phyloP scores from a whole-genome alignment of 2,329 filamentous ascomycete genomes.

The Coleophoma crateriformis region DNA sequence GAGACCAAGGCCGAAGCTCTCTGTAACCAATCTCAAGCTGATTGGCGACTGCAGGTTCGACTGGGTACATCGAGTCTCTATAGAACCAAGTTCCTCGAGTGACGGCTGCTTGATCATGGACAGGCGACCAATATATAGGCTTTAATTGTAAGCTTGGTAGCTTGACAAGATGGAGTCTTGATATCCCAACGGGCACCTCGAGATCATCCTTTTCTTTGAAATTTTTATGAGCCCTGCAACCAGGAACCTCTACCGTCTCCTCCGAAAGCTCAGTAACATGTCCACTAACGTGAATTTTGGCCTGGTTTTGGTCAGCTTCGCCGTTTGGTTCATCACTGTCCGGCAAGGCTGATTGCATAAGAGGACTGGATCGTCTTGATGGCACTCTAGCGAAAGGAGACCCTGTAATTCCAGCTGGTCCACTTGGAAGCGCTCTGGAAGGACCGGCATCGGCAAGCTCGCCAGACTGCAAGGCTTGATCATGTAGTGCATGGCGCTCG shows the following conservation, averaged over 20 bases:
- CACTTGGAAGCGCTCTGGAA: neutral
- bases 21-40: slow-evolving; percentile 87
- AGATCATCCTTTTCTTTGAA: slow-evolving; percentile 18
- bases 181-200: slow-evolving; percentile 80
- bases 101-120: slow-evolving; percentile 82
- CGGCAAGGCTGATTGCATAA: neutral
- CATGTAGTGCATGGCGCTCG: slow-evolving; percentile 1
- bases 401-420: slow-evolving; percentile 35
- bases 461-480: neutral
- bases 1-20: slow-evolving; percentile 80
- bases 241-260: slow-evolving; percentile 12
- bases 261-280: slow-evolving; percentile 9
- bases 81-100: slow-evolving; percentile 95
- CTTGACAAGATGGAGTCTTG: slow-evolving; percentile 83
- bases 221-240: slow-evolving; percentile 25
- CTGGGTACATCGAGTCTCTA: slow-evolving; percentile 85
- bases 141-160: slow-evolving; percentile 83
- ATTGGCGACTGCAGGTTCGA: slow-evolving; percentile 82
- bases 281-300: neutral
- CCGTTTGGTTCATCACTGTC: neutral
- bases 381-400: slow-evolving; percentile 41
- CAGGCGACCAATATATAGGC: slow-evolving; percentile 94
- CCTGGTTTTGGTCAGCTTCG: neutral
- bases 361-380: slow-evolving; percentile 9
- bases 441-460: neutral